A percentile compares a stretch with the other conserved stretches of the same genome.
Conservation (phyloP, 2,329 filamentous ascomycete genomes). For the Eurotiales sp. region DNA sequence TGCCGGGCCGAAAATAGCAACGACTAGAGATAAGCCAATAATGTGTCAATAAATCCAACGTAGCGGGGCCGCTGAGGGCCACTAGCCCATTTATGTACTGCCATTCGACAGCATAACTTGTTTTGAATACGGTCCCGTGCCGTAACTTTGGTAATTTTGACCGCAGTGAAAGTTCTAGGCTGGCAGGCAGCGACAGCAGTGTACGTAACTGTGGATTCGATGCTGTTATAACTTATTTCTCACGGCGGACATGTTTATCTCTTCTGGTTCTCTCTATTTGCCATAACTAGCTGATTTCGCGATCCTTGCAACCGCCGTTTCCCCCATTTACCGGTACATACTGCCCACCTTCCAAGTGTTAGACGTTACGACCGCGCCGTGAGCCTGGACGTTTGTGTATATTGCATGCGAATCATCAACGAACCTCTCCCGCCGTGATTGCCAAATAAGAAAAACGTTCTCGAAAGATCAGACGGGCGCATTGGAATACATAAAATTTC, state of each 20-base stretch:
- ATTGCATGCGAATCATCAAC: slow-evolving; percentile 3
- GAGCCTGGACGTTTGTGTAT: neutral
- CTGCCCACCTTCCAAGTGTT: neutral
- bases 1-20: neutral
- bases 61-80: neutral
- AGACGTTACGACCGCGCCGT: neutral
- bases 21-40: neutral
- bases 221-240: neutral
- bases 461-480: neutral
- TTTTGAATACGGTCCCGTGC: neutral
- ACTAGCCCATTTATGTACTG: neutral
- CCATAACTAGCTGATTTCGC: neutral
- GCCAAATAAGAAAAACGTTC: neutral
- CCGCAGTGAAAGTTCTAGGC: neutral
- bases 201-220: neutral
- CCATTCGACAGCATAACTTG: neutral
- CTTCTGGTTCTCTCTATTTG: neutral
- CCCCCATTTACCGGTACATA: neutral
- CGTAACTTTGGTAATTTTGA: neutral
- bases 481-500: neutral
- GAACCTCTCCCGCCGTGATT: neutral
- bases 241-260: too few species aligned
- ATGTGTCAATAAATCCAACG: neutral
- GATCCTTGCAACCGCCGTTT: neutral
- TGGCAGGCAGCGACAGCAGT: neutral